Evolutionary conservation across 257 asterid genomes (phyloP), one percentile per base, ranked within the genome.

Genomic region (Echites panduratus): DNA sequence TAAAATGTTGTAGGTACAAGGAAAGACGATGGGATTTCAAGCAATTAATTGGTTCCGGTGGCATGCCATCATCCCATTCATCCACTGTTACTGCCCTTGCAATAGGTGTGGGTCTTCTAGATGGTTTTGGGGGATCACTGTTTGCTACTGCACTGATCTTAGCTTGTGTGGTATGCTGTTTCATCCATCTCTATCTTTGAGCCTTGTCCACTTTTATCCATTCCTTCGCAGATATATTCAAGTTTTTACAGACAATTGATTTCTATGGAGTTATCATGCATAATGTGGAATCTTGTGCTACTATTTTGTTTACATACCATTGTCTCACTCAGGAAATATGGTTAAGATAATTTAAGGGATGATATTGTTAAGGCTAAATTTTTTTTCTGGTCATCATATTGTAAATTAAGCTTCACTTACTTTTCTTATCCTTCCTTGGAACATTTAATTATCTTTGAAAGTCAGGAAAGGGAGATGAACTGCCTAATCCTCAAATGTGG

Each of bases 31-130:
- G 97, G 98, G 98, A 95, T 79, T 69, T 86, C 57, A 90, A 84
- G 85, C 87, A 79, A 83, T 92, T 95, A 32, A 61, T 92, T 75
- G 98, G 90, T 73, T 90, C 99, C 2, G 99, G 99, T 12, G 99
- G 99, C 13, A 95, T 95, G 99, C 99, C 99, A 0, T 95, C 99
- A 1, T 92, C 99, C 76, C 98, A 95, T 89, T 88, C 99, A 40
- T 81, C 99, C 70, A 92, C 99, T 9, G 99, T 90, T 73, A 77
- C 90, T 71, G 98, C 99, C 73, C 93, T 95, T 52, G 92, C 98
- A 0, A 74, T 86, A 58, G 96, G 95, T 56, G 84, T 90, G n/a
- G 97, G 99, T 71, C 73, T 90, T 70, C 87, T 78, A 74, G 98
- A 92, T 9, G 97, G 99, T 49, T 95, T 92, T 59, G 98, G 93